These are phyloP conservation scores for Microascus cirrosus DNA, from an alignment of 2,329 filamentous ascomycete species.

Conservation along the genomic window DNA sequence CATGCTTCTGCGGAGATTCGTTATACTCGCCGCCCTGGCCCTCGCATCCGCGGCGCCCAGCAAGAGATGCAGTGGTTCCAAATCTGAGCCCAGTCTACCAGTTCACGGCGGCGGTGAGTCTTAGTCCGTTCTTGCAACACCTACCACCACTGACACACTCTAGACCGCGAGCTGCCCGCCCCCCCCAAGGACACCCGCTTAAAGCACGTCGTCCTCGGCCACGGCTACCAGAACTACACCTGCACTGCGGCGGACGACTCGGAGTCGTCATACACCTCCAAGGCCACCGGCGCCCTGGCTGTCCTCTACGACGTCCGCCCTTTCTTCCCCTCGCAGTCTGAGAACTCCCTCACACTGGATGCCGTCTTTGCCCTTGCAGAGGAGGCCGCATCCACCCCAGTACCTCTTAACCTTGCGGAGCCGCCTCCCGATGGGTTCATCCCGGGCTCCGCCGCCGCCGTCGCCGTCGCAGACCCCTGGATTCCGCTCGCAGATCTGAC, in stretches of 20 bases:
- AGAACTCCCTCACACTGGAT: conserved; percentile 21
- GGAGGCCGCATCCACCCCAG: conserved; percentile 23
- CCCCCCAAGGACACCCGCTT: conserved; percentile 27
- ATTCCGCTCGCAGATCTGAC: conserved; percentile 24
- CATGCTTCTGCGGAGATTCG: conserved; percentile 1
- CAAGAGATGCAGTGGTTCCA: conserved; percentile 4
- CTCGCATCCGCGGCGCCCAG: conserved; percentile 1
- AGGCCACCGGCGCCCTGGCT: conserved; percentile 43
- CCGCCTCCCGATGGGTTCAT: conserved; percentile 12
- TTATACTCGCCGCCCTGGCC: conserved; percentile 2
- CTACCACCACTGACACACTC: conserved; percentile 5
- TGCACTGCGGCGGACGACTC: conserved; percentile 26
- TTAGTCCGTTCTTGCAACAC: not conserved
- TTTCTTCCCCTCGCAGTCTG: conserved; percentile 35
- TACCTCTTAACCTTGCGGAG: conserved; percentile 35
- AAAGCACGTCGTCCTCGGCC: conserved; percentile 47
- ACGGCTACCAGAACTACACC: conserved; percentile 61
- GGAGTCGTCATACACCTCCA: conserved; percentile 14
- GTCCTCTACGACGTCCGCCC: conserved; percentile 45
- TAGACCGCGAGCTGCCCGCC: conserved; percentile 26
- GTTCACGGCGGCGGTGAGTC: conserved; percentile 24
- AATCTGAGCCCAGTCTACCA: conserved; percentile 17
- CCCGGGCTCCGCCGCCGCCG: conserved; percentile 22
- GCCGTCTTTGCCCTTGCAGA: conserved; percentile 28
- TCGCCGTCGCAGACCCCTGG: conserved; percentile 34